These are phyloP conservation scores for Miamiensis avidus DNA, from an alignment of 169 alveolate genomes.

Conservation along the genomic window DNA sequence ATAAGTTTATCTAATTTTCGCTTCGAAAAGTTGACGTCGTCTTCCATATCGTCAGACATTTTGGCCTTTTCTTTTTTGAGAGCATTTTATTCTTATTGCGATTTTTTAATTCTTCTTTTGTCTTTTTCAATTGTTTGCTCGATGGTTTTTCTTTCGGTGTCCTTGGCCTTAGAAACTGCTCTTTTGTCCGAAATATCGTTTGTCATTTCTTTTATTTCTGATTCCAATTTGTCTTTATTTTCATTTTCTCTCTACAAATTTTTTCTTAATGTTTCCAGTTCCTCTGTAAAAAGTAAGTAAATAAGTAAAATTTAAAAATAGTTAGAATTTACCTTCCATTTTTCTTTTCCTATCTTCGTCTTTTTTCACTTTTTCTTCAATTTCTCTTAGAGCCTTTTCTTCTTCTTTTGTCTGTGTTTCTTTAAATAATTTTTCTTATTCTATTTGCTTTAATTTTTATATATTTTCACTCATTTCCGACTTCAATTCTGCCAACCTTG, in stretches of 20 bases:
- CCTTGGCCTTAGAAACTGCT: background rate
- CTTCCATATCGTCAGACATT: too few species aligned
- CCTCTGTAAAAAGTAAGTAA: constrained; percentile 1
- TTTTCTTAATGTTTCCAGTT: constrained; percentile 22
- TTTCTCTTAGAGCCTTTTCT: constrained; percentile 57
- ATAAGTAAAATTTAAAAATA: background rate
- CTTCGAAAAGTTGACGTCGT: too few species aligned
- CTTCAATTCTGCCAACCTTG: constrained; percentile 26
- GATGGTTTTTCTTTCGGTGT: background rate
- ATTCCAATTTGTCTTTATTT: constrained; percentile 30
- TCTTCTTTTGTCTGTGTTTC: constrained; percentile 61
- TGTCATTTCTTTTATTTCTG: constrained; percentile 21
- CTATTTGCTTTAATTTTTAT: constrained; percentile 53
- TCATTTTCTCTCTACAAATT: constrained; percentile 20
- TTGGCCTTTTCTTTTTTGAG: too few species aligned
- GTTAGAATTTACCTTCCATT: constrained; percentile 60
- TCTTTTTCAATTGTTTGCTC: background rate
- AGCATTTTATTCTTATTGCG: too few species aligned
- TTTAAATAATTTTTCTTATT: constrained; percentile 54
- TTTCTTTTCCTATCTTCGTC: constrained; percentile 72
- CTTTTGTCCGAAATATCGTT: constrained; percentile 4
- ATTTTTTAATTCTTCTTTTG: background rate
- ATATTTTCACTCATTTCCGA: constrained; percentile 26
- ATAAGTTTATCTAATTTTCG: too few species aligned
- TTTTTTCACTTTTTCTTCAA: constrained; percentile 62